Evolutionary conservation across 2,329 filamentous ascomycete genomes (phyloP), one percentile per base, ranked within the genome.

Genomic region (Didymella segeticola): DNA sequence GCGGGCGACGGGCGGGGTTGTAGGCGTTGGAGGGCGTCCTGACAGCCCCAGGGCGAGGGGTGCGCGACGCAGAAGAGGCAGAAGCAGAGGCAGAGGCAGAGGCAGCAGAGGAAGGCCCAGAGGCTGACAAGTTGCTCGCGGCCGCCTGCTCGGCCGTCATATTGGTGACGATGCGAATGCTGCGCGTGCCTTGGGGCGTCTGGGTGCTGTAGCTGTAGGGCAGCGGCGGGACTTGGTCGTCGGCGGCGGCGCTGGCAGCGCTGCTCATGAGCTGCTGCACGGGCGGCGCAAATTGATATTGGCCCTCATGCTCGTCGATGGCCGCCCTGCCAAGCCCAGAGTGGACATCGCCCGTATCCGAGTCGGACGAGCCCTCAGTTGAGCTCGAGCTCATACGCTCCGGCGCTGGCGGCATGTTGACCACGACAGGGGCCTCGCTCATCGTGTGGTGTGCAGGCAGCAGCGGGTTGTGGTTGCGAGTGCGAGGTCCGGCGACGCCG

Each of bases 11-110:
- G 34, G 78, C 72, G 12, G 80, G 80, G 15, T 76, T 76, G 61
- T 82, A 82, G 36, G 80, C 77, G 58, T 80, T 81, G 31, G 77
- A 79, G 17, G 79, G 79, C 22, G 78, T 79, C 48, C 80, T 66
- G 10, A 77, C 71, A n/a, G 77, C 76, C 2, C 61, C 61, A 12
- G 80, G 80, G 23, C 80, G 72, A 17, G 64, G 57, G 9, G 65
- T 50, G 41, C 65, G 66, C 30, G 50, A n/a, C n/a, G n/a, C n/a
- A n/a, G n/a, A n/a, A n/a, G n/a, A n/a, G n/a, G n/a, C n/a, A n/a
- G n/a, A n/a, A n/a, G n/a, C n/a, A n/a, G n/a, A n/a, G n/a, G n/a
- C n/a, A n/a, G n/a, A n/a, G n/a, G n/a, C n/a, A n/a, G n/a, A n/a
- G n/a, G n/a, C n/a, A n/a, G n/a, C n/a, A n/a, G n/a, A n/a, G n/a